Base-by-base conservation (phyloP, 176 grass and related monocot species). In the Cenchrus fungigraminus region DNA sequence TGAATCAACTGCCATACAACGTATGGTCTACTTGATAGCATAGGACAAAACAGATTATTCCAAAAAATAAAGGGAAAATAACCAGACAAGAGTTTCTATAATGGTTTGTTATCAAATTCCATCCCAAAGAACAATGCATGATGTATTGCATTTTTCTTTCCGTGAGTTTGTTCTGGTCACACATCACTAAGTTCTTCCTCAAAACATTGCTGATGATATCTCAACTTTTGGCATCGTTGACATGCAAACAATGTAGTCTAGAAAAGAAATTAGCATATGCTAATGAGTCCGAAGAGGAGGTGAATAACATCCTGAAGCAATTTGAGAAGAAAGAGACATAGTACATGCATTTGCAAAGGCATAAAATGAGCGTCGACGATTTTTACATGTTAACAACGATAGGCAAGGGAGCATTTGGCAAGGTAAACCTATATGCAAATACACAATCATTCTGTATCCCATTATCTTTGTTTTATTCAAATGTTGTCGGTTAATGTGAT, bases 381-480 rank as follows among this genome's bases (percentile, higher is more conserved):
- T 99, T 99, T 74, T 91, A 99, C 68, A 79, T 99, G 56, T 77
- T 99, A 28, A 93, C 97, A 76, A 94, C 94, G 93, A 94, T 99
- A 82, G 97, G 97, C 57, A 99, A 99, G 79, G 97, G 97, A 68
- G 97, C 91, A 83, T 99, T 99, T 91, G 97, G 97, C 61, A 93
- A 99, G 93, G 97, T 99, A 94, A 34, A 86, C 42, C 20, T 85
- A 20, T 74, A 37, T 76, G 62, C 85, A 64, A 79, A 87, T n/a
- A 20, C 20, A 37, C 19, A 44, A 6, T 20, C 12, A 20, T 9
- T 79, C 8, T 62, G n/a, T 58, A 44, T 65, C 40, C 25, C 71
- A 22, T 68, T 82, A 63, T 56, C 47, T 28, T 51, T 61, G 3
- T 58, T 14, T 52, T 85, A 34, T 31, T 8, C 7, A 8, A 77